phyloP scores from a whole-genome alignment of 2,329 filamentous ascomycete genomes.

The Fusarium acutatum region DNA sequence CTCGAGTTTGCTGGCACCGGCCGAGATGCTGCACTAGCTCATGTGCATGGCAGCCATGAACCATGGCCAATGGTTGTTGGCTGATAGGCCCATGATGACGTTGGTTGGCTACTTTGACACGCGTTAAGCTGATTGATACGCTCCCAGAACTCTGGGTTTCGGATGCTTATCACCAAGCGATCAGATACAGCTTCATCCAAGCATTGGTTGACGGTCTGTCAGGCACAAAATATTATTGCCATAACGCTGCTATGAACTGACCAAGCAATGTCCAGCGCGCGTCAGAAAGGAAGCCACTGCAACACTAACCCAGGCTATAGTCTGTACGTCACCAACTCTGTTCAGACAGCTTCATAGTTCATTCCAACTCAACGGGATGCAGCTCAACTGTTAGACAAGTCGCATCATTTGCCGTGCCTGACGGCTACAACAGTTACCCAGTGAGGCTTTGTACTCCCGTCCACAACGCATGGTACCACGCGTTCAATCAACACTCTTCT shows the following conservation, averaged over 20 bases:
- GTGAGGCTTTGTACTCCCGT: neutral
- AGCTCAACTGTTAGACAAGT: neutral
- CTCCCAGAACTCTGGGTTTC: neutral
- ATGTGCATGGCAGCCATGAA: slow-evolving; percentile 2
- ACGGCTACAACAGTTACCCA: neutral
- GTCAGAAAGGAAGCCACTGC: neutral
- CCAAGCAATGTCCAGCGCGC: neutral
- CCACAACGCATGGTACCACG: neutral
- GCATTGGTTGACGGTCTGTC: neutral
- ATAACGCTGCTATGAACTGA: slow-evolving; percentile 7
- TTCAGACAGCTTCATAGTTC: neutral
- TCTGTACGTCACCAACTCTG: neutral
- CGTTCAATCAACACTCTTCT: slow-evolving; percentile 1
- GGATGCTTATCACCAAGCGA: neutral
- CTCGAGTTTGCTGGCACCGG: slow-evolving; percentile 7
- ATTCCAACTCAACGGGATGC: neutral
- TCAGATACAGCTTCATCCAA: slow-evolving; percentile 1
- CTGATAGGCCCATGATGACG: slow-evolving; percentile 14
- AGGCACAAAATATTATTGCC: neutral
- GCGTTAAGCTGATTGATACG: neutral
- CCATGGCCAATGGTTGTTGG: slow-evolving; percentile 1
- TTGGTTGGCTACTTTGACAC: neutral
- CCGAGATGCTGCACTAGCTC: slow-evolving; percentile 8
- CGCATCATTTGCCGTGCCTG: neutral
- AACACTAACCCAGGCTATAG: neutral